Base-by-base conservation (phyloP, 2,329 filamentous ascomycete genomes). In the Lecanoromycetidae sp. region DNA sequence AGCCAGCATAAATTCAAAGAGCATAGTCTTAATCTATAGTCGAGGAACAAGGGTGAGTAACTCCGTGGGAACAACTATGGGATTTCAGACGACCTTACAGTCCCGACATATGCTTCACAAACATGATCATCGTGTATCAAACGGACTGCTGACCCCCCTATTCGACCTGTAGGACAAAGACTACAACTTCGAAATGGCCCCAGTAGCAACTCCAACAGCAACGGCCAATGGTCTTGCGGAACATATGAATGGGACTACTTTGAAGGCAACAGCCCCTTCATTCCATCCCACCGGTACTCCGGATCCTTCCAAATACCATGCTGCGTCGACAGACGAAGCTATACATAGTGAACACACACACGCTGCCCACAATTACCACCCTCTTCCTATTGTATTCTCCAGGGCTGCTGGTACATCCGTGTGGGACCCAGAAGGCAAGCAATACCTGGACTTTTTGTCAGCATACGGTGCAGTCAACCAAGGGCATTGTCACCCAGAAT, bases 281-380 rank as follows among this genome's bases (percentile, higher is more conserved):
- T 67, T 66, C 58, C 62, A 63, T 27, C 64, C 64, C 12, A 52
- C 58, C 30, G 54, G 55, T 33, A 64, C 63, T 42, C 57, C 60
- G 46, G 52, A 61, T 41, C 61, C 66, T 27, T 65, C 72, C 29
- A 66, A 62, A 51, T 79, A 78, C 70, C 91, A 95, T 69, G 76
- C 87, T 46, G 64, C 84, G 17, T 87, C 90, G 22, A 88, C 87
- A 35, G 70, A 80, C 49, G 72, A 76, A 57, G 90, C 91, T 58
- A 93, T 95, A 63, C 70, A 79, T 44, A 71, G 80, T 44, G 91
- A 98, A 70, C 74, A 85, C 60, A 72, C 84, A 62, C 90, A 78
- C 65, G 91, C 91, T 41, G 91, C 91, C 40, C 91, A 98, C 77
- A 98, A 98, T 74, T 98, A 98, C 74, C 88, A 96, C 67, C 91